These are phyloP conservation scores for Immersiella caudata DNA, from an alignment of 495 filamentous ascomycete species.

Conservation along the genomic window DNA sequence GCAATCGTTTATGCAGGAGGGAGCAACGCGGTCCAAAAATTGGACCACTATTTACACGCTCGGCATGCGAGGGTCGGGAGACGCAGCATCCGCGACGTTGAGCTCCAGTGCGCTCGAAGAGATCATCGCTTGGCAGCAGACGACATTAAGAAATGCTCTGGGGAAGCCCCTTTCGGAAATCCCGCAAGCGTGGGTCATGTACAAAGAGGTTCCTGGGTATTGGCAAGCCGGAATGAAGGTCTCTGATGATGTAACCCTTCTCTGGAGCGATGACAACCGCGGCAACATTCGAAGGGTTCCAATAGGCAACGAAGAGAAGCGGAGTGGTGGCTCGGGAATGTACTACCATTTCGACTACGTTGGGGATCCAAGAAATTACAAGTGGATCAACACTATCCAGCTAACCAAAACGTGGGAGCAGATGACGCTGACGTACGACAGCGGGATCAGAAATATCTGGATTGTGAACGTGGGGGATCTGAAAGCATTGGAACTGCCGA, in stretches of 20 bases:
- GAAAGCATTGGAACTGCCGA: conserved; percentile 61
- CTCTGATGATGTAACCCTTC: conserved; percentile 64
- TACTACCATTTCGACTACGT: conserved; percentile 73
- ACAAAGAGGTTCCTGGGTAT: conserved; percentile 65
- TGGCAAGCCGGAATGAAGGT: conserved; percentile 64
- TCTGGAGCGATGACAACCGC: conserved; percentile 71
- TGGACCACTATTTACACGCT: conserved; percentile 63
- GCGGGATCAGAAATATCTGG: conserved; percentile 64
- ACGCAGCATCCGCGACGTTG: conserved; percentile 56
- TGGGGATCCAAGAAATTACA: conserved; percentile 59
- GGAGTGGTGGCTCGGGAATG: conserved; percentile 62
- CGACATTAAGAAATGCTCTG: conserved; percentile 50
- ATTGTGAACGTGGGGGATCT: conserved; percentile 70
- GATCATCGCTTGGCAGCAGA: conserved; percentile 56
- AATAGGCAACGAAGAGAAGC: conserved; percentile 53
- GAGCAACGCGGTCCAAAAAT: conserved; percentile 55
- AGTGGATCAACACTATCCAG: conserved; percentile 67
- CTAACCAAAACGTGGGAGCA: conserved; percentile 57
- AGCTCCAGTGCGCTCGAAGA: conserved; percentile 52
- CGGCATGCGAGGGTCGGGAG: conserved; percentile 67
- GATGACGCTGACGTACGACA: conserved; percentile 58
- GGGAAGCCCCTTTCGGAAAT: conserved; percentile 50
- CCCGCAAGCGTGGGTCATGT: conserved; percentile 67
- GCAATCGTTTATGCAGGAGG: conserved; percentile 56
- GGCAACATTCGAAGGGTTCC: conserved; percentile 65